A percentile compares a stretch with the other conserved stretches of the same genome.
phyloP scores from a whole-genome alignment of 73 alveolate genomes.

The Paramecium octaurelia region DNA sequence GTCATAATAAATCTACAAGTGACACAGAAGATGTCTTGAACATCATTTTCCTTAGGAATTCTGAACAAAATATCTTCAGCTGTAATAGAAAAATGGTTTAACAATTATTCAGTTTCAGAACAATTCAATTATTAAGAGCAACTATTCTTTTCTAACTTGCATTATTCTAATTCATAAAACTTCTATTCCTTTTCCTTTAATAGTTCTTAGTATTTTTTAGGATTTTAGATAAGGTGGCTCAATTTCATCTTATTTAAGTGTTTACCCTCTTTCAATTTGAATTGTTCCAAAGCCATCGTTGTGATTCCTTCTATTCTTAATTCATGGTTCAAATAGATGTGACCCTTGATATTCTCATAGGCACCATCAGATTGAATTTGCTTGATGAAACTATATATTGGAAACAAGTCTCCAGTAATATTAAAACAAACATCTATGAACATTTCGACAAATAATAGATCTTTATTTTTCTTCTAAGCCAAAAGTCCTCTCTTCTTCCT shows the following conservation, averaged over 20 bases:
- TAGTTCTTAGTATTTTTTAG: not conserved
- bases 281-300: not conserved
- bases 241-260: not conserved
- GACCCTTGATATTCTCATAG: slow-evolving; percentile 10
- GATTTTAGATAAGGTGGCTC: not conserved
- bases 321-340: not conserved
- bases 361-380: not conserved
- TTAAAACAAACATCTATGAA: slow-evolving; percentile 34
- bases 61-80: slow-evolving; percentile 23
- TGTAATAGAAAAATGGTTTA: not conserved
- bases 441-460: not conserved
- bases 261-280: not conserved
- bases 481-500: not conserved
- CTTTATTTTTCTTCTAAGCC: not conserved
- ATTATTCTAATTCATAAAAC: not conserved
- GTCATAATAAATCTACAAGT: not conserved
- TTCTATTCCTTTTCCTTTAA: not conserved
- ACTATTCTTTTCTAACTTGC: not conserved
- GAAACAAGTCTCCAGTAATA: not conserved
- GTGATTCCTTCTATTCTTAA: slow-evolving; percentile 3
- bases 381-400: not conserved
- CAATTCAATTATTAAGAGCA: not conserved
- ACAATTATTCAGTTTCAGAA: not conserved
- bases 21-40: not conserved
- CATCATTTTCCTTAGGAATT: not conserved